Conservation (phyloP, 257 asterid species). For the Ligustrum vulgare region DNA sequence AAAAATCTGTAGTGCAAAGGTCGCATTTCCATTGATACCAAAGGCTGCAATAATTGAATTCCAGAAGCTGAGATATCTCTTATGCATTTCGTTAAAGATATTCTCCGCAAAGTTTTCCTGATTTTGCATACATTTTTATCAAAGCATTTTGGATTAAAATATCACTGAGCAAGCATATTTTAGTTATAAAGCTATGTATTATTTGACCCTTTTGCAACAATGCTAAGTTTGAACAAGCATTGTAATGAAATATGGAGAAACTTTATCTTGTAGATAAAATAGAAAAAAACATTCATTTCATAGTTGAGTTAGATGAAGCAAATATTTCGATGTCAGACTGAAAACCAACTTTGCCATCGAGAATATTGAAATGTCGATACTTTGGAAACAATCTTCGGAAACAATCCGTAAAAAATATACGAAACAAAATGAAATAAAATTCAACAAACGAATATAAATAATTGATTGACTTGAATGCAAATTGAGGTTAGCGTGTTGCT, state of each 20-base stretch:
- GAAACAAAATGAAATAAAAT: too few species aligned
- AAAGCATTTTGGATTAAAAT: slow-evolving; percentile 45
- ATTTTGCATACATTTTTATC: slow-evolving; percentile 51
- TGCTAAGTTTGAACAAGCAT: slow-evolving; percentile 43
- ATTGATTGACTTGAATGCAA: too few species aligned
- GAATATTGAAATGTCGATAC: too few species aligned
- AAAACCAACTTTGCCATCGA: too few species aligned
- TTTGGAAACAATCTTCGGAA: too few species aligned
- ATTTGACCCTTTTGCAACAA: slow-evolving; percentile 31
- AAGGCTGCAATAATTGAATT: slow-evolving; percentile 50
- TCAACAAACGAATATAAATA: too few species aligned
- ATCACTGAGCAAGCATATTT: slow-evolving; percentile 38
- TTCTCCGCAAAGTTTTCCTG: slow-evolving; percentile 42
- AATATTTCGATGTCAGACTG: too few species aligned
- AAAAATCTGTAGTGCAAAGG: slow-evolving; percentile 28
- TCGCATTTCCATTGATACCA: slow-evolving; percentile 41
- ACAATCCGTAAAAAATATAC: too few species aligned
- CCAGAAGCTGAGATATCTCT: slow-evolving; percentile 43
- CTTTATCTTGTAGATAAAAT: slow-evolving; percentile 9
- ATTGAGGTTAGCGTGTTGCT: too few species aligned
- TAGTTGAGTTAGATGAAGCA: too few species aligned
- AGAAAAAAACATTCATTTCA: too few species aligned
- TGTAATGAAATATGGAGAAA: slow-evolving; percentile 45
- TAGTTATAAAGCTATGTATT: slow-evolving; percentile 38
- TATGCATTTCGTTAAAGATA: slow-evolving; percentile 40